Evolutionary conservation across 805 yeast species (phyloP).

Genomic region (Wickerhamiella cacticola): DNA sequence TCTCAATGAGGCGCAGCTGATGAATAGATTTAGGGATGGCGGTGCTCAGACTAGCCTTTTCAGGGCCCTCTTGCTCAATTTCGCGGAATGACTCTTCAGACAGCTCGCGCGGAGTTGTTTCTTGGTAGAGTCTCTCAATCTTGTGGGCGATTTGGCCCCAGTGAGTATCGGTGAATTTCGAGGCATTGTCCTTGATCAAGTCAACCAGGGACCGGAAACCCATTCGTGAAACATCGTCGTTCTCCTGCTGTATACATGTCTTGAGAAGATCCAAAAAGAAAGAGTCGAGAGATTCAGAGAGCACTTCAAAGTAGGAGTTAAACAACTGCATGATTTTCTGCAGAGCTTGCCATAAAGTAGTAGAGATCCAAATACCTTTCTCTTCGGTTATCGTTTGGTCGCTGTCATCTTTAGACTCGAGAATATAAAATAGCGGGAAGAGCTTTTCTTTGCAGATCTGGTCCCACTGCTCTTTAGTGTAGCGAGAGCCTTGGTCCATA

Average conservation of each 20-base stretch:
- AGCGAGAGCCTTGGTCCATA: constrained; percentile 65
- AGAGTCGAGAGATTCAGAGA: constrained; percentile 64
- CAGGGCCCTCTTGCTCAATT: constrained; percentile 16
- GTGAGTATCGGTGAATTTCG: constrained; percentile 49
- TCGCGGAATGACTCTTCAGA: constrained; percentile 30
- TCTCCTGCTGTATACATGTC: constrained; percentile 90
- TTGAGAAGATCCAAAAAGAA: constrained; percentile 66
- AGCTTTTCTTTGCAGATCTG: constrained; percentile 60
- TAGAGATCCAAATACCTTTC: constrained; percentile 88
- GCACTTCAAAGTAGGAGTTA: constrained; percentile 65
- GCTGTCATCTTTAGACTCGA: constrained; percentile 48
- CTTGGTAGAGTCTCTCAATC: constrained; percentile 56
- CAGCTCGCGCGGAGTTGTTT: constrained; percentile 78
- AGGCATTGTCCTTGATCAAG: constrained; percentile 61
- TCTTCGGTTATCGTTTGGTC: constrained; percentile 63
- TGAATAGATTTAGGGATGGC: constrained; percentile 88
- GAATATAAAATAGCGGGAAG: constrained; percentile 80
- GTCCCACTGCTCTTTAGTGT: constrained; percentile 71
- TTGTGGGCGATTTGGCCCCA: constrained; percentile 64
- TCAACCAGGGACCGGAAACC: constrained; percentile 83
- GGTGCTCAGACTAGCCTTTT: constrained; percentile 37
- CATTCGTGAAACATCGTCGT: constrained; percentile 90
- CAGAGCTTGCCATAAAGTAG: constrained; percentile 91
- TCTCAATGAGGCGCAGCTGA: constrained; percentile 79
- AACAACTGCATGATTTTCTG: constrained; percentile 76